Evolutionary conservation across 768 basidiomycete genomes (phyloP), one percentile per base, ranked within the genome.

Genomic region (Scleroderma citrinum): DNA sequence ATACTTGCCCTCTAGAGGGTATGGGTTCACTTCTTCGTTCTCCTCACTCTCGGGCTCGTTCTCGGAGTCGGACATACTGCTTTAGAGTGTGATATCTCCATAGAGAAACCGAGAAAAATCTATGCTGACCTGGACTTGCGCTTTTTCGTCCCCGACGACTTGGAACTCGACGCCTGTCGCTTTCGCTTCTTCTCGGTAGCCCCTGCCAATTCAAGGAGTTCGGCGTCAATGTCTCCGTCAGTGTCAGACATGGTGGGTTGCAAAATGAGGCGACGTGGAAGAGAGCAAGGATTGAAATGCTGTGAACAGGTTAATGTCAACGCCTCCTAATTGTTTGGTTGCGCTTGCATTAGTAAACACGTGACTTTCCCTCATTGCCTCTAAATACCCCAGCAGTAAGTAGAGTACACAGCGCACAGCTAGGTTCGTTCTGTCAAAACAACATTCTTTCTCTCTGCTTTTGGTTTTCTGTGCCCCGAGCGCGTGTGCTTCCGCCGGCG

Each of bases 1-100:
- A 62, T 89, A 98, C 66, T 91, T 90, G 44, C 91, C 92, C 59
- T 98, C 95, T 12, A 96, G 70, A 0, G 92, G 94, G 63, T 91
- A 98, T 3, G 83, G 83, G 56, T 90, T 85, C 12, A 65, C 62
- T 5, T 73, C 75, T 26, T 76, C 77, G 48, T 78, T 80, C 45
- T 73, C 75, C 57, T 87, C 86, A 51, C 80, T 84, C 58, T 87
- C 85, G 11, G 76, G 75, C 19, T 68, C 76, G 35, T 74, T 70
- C 30, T 77, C 81, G 16, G 83, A 81, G 7, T 67, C 65, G 21
- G 69, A 70, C 51, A 66, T 65, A 42, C 73, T 76, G 54, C 52
- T 53, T 43, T 36, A 46, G 52, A 55, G 47, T 36, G 21, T 20
- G 29, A n/a, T n/a, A 50, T 36, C 10, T 31, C 29, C 16, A 23